Base-by-base conservation (phyloP, 1,139 yeast species). In the Pichia sp. region DNA sequence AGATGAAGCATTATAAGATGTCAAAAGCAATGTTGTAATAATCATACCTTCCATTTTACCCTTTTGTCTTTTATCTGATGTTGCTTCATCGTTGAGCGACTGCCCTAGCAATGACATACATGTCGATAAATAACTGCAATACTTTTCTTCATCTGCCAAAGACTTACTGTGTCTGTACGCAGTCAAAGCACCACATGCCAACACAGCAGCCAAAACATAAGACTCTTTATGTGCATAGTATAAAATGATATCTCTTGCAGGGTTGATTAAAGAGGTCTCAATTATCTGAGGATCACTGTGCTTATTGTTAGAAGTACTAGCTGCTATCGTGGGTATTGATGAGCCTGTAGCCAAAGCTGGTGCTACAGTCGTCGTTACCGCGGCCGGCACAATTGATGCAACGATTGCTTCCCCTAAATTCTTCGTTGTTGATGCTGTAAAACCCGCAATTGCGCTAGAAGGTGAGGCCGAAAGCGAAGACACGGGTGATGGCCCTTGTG, bases 101-200 rank as follows among this genome's bases (percentile, higher is more conserved):
- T 72, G 71, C 8, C 78, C 82, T 11, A 86, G 68, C 5, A 83
- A 71, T 54, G 78, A 77, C 54, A 85, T 70, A 63, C 92, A 86
- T 52, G 77, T 78, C 2, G 86, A 78, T 47, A 87, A 70, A 63
- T 86, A 87, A 16, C 77, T 74, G 62, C 85, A 81, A 63, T 84
- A 84, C 5, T 82, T 84, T 64, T 85, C 88, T 52, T 80, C 80
- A 0, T 76, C 70, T n/a, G 72, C 64, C 13, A 70, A 63, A 3
- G 77, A 47, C 15, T 47, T 36, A 8, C 29, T 72, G 50, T 74
- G 73, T 50, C 78, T 70, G 57, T 75, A 78, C 1, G 79, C 71
- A 2, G 80, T 73, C 49, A 82, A 74, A 0, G 92, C 92, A 13
- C 93, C 93, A 58, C 85, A 85, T 0, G 93, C 89, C 52, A 87